Percentiles rank a stretch among this genome's conserved stretches.
phyloP scores from a whole-genome alignment of 495 filamentous ascomycete genomes.

The Aspergillus conjunctus region DNA sequence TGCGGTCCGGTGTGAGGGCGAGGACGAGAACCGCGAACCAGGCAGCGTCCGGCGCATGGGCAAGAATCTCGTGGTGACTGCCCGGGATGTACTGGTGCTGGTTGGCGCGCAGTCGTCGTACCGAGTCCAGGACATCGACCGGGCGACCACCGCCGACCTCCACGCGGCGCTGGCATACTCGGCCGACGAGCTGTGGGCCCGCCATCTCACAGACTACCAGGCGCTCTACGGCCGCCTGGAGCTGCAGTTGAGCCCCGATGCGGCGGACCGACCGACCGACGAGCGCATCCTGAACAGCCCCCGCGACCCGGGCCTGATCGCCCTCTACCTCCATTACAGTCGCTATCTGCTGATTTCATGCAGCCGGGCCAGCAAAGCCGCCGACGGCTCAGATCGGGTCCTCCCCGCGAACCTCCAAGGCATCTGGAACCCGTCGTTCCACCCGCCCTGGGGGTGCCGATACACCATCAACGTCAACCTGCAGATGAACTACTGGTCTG shows the following conservation, averaged over 20 bases:
- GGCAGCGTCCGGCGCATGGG: slow-evolving; percentile 27
- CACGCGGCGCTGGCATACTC: slow-evolving; percentile 25
- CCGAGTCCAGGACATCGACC: slow-evolving; percentile 33
- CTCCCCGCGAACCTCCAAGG: slow-evolving; percentile 62
- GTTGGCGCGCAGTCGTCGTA: slow-evolving; percentile 47
- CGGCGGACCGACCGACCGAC: slow-evolving; percentile 35
- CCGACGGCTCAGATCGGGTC: slow-evolving; percentile 17
- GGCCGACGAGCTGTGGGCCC: slow-evolving; percentile 27
- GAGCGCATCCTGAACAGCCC: slow-evolving; percentile 26
- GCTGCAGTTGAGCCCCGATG: slow-evolving; percentile 29
- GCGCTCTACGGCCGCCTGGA: slow-evolving; percentile 36
- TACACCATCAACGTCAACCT: slow-evolving; percentile 63
- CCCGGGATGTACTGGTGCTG: slow-evolving; percentile 35
- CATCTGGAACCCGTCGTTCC: slow-evolving; percentile 56
- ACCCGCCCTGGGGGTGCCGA: slow-evolving; percentile 55
- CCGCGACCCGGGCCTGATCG: slow-evolving; percentile 41
- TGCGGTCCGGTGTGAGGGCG: slow-evolving; percentile 26
- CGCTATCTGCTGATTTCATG: slow-evolving; percentile 51
- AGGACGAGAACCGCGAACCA: slow-evolving; percentile 26
- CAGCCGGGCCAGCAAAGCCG: slow-evolving; percentile 38
- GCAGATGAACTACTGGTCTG: slow-evolving; percentile 64
- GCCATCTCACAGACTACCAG: slow-evolving; percentile 38
- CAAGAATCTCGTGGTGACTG: slow-evolving; percentile 35
- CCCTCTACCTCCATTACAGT: slow-evolving; percentile 51
- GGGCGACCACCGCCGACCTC: slow-evolving; percentile 28